Evolutionary conservation across 257 asterid genomes (phyloP), one percentile per base, ranked within the genome.

Genomic region (Primulina huaijiensis): DNA sequence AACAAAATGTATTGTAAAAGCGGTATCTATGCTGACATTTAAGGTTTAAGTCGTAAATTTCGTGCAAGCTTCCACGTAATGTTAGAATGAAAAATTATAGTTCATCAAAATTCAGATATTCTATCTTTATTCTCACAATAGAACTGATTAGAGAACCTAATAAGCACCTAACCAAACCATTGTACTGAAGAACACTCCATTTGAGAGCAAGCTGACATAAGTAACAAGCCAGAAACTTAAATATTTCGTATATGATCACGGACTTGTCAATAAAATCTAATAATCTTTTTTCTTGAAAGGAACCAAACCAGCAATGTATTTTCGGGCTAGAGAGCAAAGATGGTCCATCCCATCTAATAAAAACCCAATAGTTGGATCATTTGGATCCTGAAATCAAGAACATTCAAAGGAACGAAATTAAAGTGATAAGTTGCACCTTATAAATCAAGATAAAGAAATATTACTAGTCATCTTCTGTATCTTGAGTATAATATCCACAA

Each of bases 341-440:
- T 70, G 89, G 80, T 94, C 99, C 95, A 94, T 89, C 64, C 99
- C 97, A 73, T 94, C 99, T 73, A 94, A 81, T 71, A 94, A 79
- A 82, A 86, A 94, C 55, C 99, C 99, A 74, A 94, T 88, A 68
- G 99, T 94, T 76, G 97, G 96, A 82, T 94, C 99, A 82, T 82
- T 94, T 75, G 99, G 90, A 81, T 91, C 97, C 99, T 94, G 86
- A 79, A 80, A 70, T 71, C 74, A 82, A 58, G 71, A 31, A 67
- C 33, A 70, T 56, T 68, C 16, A 14, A 72, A 3, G 55, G 23
- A 37, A 56, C 40, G 61, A 66, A 69, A 68, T 3, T 27, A 21
- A 70, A 63, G 46, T 33, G 65, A 35, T 68, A 34, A 11, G 16
- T 66, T 60, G 68, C 65, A 68, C 53, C 60, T 37, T 3, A 37